A percentile compares a stretch with the other conserved stretches of the same genome.
These are phyloP conservation scores for Tulasnella calospora DNA, from an alignment of 768 basidiomycete species.

Conservation along the genomic window DNA sequence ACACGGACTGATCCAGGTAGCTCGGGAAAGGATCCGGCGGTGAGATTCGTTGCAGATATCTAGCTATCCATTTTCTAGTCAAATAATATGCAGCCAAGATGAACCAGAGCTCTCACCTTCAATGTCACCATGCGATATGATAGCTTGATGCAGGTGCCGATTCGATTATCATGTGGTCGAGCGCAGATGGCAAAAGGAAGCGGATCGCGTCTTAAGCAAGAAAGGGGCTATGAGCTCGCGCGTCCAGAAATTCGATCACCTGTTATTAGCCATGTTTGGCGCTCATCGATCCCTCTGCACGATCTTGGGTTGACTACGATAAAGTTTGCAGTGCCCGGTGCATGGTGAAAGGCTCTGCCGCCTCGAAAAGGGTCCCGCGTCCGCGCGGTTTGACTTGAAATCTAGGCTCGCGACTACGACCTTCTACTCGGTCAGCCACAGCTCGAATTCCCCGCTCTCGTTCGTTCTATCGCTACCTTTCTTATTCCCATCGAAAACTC, in stretches of 20 bases:
- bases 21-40: no score
- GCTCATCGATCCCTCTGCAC: not conserved
- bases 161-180: no score
- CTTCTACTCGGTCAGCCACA: slow-evolving; percentile 1
- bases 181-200: no score
- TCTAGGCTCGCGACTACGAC: not conserved
- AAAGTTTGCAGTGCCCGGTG: not conserved
- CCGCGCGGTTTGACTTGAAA: slow-evolving; percentile 6
- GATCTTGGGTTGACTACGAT: not conserved
- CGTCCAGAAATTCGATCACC: not conserved
- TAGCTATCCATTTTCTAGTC: no score
- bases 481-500: not conserved
- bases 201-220: no score
- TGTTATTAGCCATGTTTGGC: not conserved
- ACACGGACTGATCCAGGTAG: no score
- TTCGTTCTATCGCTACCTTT: not conserved
- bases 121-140: no score
- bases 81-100: no score
- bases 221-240: no score
- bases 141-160: no score
- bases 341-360: not conserved
- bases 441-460: not conserved
- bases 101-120: no score
- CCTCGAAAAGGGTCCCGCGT: not conserved
- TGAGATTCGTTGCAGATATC: no score